Base-by-base conservation (phyloP, 176 grass and related monocot species). In the Rhynchospora pubera region DNA sequence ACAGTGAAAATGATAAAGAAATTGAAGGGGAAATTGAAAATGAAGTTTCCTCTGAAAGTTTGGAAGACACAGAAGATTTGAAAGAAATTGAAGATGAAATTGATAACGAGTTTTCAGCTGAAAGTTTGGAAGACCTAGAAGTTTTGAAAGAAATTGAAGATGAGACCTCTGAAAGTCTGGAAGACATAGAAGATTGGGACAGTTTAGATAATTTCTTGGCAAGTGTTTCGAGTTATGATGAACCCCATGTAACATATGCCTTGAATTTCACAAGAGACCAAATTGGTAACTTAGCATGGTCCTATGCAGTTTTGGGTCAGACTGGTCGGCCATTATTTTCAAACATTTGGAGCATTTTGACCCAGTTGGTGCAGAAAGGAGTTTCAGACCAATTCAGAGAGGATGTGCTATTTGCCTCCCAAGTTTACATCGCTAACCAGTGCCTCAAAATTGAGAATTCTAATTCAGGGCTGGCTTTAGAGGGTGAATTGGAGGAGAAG, bases 381-480 rank as follows among this genome's bases (percentile, higher is more conserved):
- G 46, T 94, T 43, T 98, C 90, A 8, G 88, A 93, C 58, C 92
- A 94, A 62, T 91, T 92, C n/a, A 94, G 90, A 81, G 88, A 89
- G 86, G 88, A 98, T 84, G 90, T 94, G 64, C 89, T 98, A 93
- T 98, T 98, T 84, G 92, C 89, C 85, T 92, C 92, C 57, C 95
- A 98, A 69, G 90, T 98, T 85, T 92, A 91, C 86, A 87, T 98
- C 13, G 90, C 85, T 60, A 98, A 98, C 79, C 95, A 94, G 53
- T 98, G 90, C 44, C 77, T 98, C 84, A 98, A 94, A 62, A 68
- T 98, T 65, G 90, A 93, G 70, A 91, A 86, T 46, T 80, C 66
- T 7, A 76, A 88, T 89, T 92, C 89, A 78, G 88, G 82, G 39
- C 78, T 98, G 76, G 88, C 78, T 65, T 86, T 98, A 62, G 85